Evolutionary conservation across 768 basidiomycete genomes (phyloP).

Genomic region (Hortiboletus campestris): DNA sequence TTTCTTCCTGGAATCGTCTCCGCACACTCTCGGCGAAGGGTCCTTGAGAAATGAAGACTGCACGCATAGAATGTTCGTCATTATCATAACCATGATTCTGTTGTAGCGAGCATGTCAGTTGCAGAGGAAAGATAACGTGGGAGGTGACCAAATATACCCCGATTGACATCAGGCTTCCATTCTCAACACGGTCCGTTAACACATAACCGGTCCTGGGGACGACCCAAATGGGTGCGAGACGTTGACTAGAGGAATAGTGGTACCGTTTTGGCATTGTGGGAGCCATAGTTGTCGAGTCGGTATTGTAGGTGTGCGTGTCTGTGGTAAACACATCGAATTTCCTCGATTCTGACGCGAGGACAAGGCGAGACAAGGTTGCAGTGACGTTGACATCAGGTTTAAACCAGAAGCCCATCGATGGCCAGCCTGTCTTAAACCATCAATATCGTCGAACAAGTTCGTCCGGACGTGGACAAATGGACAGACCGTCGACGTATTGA

Average conservation of each 20-base stretch:
- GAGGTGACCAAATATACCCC: conserved; percentile 45
- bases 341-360: conserved; percentile 41
- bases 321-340: conserved; percentile 60
- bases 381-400: conserved; percentile 50
- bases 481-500: conserved; percentile 14
- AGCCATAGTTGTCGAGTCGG: background rate
- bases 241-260: conserved; percentile 65
- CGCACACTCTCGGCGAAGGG: conserved; percentile 55
- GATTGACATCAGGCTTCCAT: conserved; percentile 54
- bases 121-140: background rate
- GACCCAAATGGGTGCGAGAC: conserved; percentile 83
- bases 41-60: conserved; percentile 86
- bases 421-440: conserved; percentile 66
- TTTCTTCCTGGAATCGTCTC: background rate
- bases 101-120: background rate
- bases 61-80: conserved; percentile 69
- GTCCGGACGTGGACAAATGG: background rate
- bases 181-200: conserved; percentile 62
- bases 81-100: conserved; percentile 92
- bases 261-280: conserved; percentile 69
- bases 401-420: conserved; percentile 82
- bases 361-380: conserved; percentile 51
- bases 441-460: background rate
- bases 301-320: conserved; percentile 5
- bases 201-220: conserved; percentile 79